These are phyloP conservation scores for Phytophthora europaea DNA, from an alignment of 352 stramenopile genomes.

Conservation along the genomic window DNA sequence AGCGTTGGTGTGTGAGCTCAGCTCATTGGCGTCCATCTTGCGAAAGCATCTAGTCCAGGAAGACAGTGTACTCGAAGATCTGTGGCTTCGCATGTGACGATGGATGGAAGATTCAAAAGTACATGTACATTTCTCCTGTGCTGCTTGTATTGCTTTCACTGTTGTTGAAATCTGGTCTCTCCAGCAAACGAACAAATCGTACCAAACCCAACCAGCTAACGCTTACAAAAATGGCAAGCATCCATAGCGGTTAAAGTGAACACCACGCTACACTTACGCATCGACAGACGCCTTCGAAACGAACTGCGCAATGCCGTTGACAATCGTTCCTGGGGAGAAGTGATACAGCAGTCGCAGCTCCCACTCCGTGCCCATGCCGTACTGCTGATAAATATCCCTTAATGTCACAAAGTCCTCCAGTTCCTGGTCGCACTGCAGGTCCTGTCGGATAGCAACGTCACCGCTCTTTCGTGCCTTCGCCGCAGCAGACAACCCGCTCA, in stretches of 20 bases:
- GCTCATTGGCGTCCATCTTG: conserved; percentile 18
- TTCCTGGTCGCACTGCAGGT: conserved; percentile 80
- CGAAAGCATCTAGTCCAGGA: conserved; percentile 25
- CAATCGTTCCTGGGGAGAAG: conserved; percentile 75
- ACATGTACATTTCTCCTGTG: not conserved
- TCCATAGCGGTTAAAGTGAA: conserved; percentile 4
- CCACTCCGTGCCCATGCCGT: conserved; percentile 73
- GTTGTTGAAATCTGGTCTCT: not conserved
- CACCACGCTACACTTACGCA: conserved; percentile 2
- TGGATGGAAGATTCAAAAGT: not conserved
- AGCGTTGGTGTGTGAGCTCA: conserved; percentile 9
- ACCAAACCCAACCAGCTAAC: conserved; percentile 10
- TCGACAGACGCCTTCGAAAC: conserved; percentile 38
- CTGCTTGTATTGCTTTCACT: not conserved
- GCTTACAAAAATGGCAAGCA: conserved; percentile 26
- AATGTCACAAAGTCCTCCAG: conserved; percentile 76
- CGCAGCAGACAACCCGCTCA: conserved; percentile 53
- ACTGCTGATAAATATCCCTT: conserved; percentile 88
- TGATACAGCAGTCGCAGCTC: conserved; percentile 81
- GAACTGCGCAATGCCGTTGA: conserved; percentile 77
- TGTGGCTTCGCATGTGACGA: conserved; percentile 37
- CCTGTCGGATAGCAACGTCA: conserved; percentile 56
- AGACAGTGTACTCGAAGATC: conserved; percentile 39
- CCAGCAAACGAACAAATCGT: conserved; percentile 3
- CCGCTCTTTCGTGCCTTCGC: conserved; percentile 22